These are phyloP conservation scores for Elongisporangium anandrum DNA, from an alignment of 352 stramenopile species.

Conservation along the genomic window DNA sequence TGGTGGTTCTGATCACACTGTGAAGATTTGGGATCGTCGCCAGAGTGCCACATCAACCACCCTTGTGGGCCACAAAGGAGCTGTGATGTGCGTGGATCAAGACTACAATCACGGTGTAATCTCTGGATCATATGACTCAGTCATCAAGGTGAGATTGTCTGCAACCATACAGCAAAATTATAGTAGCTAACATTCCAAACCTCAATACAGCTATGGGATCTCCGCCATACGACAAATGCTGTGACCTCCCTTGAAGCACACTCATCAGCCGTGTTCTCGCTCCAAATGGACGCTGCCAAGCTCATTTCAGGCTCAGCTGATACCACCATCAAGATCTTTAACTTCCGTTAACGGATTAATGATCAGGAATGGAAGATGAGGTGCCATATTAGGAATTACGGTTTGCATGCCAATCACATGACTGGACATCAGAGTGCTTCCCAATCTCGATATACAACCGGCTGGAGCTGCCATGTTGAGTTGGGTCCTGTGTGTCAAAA, in stretches of 20 bases:
- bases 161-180: neutral
- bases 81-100: constrained; percentile 25
- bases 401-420: no score
- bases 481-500: no score
- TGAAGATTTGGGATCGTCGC: constrained; percentile 27
- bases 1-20: constrained; percentile 17
- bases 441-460: no score
- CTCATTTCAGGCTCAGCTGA: constrained; percentile 26
- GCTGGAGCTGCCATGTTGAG: no score
- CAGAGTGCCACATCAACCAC: constrained; percentile 13
- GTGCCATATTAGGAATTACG: neutral
- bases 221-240: constrained; percentile 8
- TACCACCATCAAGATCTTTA: constrained; percentile 29
- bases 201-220: constrained; percentile 14
- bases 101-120: constrained; percentile 14
- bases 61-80: constrained; percentile 13
- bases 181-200: neutral
- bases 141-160: constrained; percentile 15
- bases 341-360: constrained; percentile 12
- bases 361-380: neutral
- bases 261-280: constrained; percentile 24
- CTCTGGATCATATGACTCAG: constrained; percentile 25
- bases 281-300: constrained; percentile 24
- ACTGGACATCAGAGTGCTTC: no score
- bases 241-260: constrained; percentile 19